Evolutionary conservation across 306 rosid species (phyloP).

Genomic region (Malus domestica): DNA sequence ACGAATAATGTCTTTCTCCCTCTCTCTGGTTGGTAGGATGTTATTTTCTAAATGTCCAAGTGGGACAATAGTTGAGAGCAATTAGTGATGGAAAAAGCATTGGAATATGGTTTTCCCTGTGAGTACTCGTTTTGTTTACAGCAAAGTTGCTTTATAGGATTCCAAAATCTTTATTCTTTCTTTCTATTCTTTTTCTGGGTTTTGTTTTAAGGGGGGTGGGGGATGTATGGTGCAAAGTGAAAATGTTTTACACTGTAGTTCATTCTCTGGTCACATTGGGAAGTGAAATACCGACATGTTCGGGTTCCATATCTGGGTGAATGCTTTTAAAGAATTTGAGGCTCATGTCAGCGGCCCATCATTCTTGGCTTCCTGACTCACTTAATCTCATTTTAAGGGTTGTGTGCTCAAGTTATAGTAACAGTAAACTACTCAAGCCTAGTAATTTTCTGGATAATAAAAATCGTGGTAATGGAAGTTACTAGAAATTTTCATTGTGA

Average conservation of each 20-base stretch:
- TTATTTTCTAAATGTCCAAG: slow-evolving; percentile 18
- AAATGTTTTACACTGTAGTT: neutral
- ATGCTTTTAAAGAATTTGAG: neutral
- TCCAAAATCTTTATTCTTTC: neutral
- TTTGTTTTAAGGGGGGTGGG: neutral
- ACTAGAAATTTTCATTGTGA: neutral
- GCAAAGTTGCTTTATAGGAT: slow-evolving; percentile 50
- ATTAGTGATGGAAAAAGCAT: slow-evolving; percentile 19
- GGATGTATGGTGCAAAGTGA: neutral
- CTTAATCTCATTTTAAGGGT: neutral
- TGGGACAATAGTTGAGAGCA: slow-evolving; percentile 15
- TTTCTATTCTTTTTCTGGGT: neutral
- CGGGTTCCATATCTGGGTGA: neutral
- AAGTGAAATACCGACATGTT: neutral
- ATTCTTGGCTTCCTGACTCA: neutral
- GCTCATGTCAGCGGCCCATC: neutral
- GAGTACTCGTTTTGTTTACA: slow-evolving; percentile 29
- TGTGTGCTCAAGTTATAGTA: neutral
- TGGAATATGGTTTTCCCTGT: slow-evolving; percentile 26
- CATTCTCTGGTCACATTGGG: neutral
- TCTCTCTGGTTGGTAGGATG: slow-evolving; percentile 17
- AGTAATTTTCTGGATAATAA: neutral
- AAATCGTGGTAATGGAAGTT: neutral
- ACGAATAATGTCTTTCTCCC: neutral
- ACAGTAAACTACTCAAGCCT: neutral